A percentile compares a stretch with the other conserved stretches of the same genome.
Evolutionary conservation across 1,139 yeast genomes (phyloP).

Genomic region (Meyerozyma carpophila): DNA sequence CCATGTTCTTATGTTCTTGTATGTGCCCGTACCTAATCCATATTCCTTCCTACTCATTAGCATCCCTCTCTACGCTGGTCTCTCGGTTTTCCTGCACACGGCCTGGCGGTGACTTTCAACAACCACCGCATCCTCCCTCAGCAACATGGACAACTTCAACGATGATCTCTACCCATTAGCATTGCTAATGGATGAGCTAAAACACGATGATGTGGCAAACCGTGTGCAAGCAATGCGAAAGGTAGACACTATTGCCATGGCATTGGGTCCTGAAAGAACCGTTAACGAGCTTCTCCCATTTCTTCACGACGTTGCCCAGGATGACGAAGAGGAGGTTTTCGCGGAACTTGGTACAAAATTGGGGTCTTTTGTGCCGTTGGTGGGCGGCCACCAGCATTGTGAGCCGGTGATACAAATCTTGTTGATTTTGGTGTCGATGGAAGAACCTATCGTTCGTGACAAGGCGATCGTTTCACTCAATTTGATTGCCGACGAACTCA

Average conservation of each 20-base stretch:
- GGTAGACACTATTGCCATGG: slow-evolving; percentile 89
- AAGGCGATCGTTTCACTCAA: slow-evolving; percentile 87
- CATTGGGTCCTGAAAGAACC: slow-evolving; percentile 92
- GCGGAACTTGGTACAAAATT: slow-evolving; percentile 89
- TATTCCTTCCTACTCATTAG: too few relatives aligned
- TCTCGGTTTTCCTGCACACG: too few relatives aligned
- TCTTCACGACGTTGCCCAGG: slow-evolving; percentile 79
- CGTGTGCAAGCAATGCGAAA: slow-evolving; percentile 95
- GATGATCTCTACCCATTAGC: slow-evolving; percentile 92
- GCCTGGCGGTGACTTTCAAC: neutral
- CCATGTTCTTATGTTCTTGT: too few relatives aligned
- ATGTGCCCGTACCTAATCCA: too few relatives aligned
- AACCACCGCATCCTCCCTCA: slow-evolving; percentile 2
- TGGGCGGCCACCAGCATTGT: slow-evolving; percentile 83
- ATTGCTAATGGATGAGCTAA: slow-evolving; percentile 90
- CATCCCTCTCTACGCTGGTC: too few relatives aligned
- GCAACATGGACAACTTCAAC: slow-evolving; percentile 33
- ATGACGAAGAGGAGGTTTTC: slow-evolving; percentile 97
- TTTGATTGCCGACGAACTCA: slow-evolving; percentile 58
- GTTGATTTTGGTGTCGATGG: slow-evolving; percentile 85
- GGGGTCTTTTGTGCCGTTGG: slow-evolving; percentile 76
- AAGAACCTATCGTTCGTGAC: slow-evolving; percentile 96
- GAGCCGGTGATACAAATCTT: slow-evolving; percentile 78
- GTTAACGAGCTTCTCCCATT: slow-evolving; percentile 86
- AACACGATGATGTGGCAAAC: slow-evolving; percentile 88